Conservation (phyloP, 2,329 filamentous ascomycete species). For the Rasamsonia emersonii region DNA sequence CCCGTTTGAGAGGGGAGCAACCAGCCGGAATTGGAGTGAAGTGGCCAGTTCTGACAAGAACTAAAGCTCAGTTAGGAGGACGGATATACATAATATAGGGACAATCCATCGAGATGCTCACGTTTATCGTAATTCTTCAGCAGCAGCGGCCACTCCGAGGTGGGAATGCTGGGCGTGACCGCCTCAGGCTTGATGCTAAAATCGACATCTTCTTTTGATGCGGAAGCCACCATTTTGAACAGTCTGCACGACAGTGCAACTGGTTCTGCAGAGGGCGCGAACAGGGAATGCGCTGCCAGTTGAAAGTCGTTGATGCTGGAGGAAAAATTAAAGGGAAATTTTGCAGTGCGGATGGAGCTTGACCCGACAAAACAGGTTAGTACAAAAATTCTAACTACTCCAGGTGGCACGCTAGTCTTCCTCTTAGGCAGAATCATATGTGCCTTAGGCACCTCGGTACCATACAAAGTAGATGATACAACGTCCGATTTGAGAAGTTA, state of each 20-base stretch:
- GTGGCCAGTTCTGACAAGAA: constrained; percentile 87
- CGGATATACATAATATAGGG: constrained; percentile 5
- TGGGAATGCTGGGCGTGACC: constrained; percentile 67
- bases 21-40: constrained; percentile 95
- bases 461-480: too few relatives aligned
- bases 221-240: constrained; percentile 31
- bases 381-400: too few relatives aligned
- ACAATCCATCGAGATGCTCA: constrained; percentile 38
- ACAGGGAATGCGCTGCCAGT: too few relatives aligned
- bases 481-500: too few relatives aligned
- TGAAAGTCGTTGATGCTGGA: constrained; percentile 7
- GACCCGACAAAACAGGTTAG: too few relatives aligned
- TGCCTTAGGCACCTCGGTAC: too few relatives aligned
- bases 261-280: too few relatives aligned
- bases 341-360: constrained; percentile 18
- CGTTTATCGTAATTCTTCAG: constrained; percentile 93
- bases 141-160: constrained; percentile 83
- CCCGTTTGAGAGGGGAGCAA: constrained; percentile 82
- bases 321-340: constrained; percentile 13
- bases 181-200: constrained; percentile 90
- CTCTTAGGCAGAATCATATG: too few relatives aligned
- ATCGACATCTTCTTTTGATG: constrained; percentile 58
- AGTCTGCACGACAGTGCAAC: constrained; percentile 13
- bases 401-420: too few relatives aligned
- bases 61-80: constrained; percentile 26